Conservation (phyloP, 768 basidiomycete genomes). For the Imleria badia region DNA sequence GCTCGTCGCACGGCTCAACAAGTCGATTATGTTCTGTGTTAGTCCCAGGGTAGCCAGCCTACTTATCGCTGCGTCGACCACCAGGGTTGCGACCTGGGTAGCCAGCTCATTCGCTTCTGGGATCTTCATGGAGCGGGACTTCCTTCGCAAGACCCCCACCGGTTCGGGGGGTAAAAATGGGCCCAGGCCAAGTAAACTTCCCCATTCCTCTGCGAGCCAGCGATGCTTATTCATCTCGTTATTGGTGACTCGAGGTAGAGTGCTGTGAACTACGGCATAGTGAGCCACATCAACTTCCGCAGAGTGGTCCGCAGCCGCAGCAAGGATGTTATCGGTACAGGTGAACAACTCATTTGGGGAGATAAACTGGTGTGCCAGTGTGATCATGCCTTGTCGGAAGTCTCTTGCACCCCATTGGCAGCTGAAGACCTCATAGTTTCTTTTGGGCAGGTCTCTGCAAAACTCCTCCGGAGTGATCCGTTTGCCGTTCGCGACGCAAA, state of each 20-base stretch:
- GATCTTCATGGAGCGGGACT: neutral
- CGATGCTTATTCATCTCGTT: neutral
- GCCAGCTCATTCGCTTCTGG: neutral
- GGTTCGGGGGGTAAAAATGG: slow-evolving; percentile 1
- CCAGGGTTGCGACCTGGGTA: neutral
- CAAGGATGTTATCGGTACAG: no score
- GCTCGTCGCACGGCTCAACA: neutral
- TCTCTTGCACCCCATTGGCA: neutral
- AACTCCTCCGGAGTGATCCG: neutral
- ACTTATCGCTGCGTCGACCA: neutral
- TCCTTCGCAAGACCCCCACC: neutral
- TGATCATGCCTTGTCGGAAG: slow-evolving; percentile 2
- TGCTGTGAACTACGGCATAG: neutral
- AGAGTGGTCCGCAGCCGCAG: neutral
- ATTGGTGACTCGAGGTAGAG: neutral
- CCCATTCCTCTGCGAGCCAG: slow-evolving; percentile 1
- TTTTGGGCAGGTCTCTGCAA: neutral
- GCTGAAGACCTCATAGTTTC: neutral
- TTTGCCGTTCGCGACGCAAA: neutral
- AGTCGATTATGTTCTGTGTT: neutral
- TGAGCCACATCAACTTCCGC: neutral
- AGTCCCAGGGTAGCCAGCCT: neutral
- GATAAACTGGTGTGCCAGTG: neutral
- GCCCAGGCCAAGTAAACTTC: slow-evolving; percentile 7
- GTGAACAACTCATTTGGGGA: neutral